A percentile compares a stretch with the other conserved stretches of the same genome.
Conservation (phyloP, 2,329 filamentous ascomycete species). For the Aspergillus fischeri region DNA sequence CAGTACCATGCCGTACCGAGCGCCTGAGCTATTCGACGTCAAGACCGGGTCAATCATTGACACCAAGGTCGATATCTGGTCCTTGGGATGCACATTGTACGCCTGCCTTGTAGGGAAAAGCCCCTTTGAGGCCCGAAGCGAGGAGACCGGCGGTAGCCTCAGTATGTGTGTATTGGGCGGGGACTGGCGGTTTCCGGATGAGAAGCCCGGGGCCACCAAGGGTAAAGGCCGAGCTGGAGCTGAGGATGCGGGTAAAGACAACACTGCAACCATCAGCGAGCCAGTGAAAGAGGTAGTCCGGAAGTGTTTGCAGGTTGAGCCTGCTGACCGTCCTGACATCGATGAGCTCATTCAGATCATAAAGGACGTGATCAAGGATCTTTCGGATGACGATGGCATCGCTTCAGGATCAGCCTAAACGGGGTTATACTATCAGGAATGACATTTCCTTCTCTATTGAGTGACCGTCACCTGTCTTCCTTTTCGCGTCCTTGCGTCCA, state of each 20-base stretch:
- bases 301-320: conserved; percentile 81
- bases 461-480: neutral
- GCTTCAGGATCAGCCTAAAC: conserved; percentile 21
- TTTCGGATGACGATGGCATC: conserved; percentile 59
- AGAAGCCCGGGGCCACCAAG: conserved; percentile 59
- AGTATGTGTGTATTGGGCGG: conserved; percentile 89
- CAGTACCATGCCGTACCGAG: conserved; percentile 97
- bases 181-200: conserved; percentile 95
- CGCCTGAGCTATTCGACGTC: conserved; percentile 95
- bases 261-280: conserved; percentile 65
- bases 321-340: conserved; percentile 80
- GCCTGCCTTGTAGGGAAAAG: conserved; percentile 95
- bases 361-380: conserved; percentile 63
- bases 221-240: conserved; percentile 50
- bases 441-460: neutral
- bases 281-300: conserved; percentile 82
- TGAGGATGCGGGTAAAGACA: conserved; percentile 24
- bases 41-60: conserved; percentile 89
- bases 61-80: conserved; percentile 98
- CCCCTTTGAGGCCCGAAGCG: conserved; percentile 90
- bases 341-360: conserved; percentile 76
- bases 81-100: conserved; percentile 93
- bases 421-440: neutral
- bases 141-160: conserved; percentile 91
- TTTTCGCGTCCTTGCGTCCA: neutral